Evolutionary conservation across 1,284 basidiomycete genomes (phyloP).

Genomic region (Mycena sp.): DNA sequence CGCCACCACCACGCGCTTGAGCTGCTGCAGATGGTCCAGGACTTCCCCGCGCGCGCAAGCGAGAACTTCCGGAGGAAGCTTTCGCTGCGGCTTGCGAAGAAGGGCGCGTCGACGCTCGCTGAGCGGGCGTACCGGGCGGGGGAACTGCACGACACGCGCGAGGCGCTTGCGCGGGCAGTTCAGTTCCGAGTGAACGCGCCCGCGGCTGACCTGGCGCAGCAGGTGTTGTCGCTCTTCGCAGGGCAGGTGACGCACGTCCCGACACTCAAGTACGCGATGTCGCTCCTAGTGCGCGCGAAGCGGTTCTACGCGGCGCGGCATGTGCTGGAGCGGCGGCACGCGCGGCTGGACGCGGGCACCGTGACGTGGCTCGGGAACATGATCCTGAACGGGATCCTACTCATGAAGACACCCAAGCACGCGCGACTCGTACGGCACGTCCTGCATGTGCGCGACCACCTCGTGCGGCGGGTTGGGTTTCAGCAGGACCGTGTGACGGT

Average conservation of each 20-base stretch:
- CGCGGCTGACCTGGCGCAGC: constrained; percentile 24
- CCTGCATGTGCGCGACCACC: constrained; percentile 48
- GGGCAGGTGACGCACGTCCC: constrained; percentile 31
- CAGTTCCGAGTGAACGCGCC: constrained; percentile 30
- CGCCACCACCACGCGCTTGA: constrained; percentile 40
- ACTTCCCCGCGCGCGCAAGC: constrained; percentile 21
- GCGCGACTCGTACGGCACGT: constrained; percentile 54
- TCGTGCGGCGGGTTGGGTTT: constrained; percentile 55
- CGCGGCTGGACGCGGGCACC: constrained; percentile 40
- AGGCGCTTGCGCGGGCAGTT: constrained; percentile 30
- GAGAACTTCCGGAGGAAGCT: constrained; percentile 39
- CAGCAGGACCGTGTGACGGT: constrained; percentile 68
- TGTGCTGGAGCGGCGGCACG: constrained; percentile 45
- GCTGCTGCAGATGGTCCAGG: constrained; percentile 36
- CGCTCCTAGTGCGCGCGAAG: constrained; percentile 46
- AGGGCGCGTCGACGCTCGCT: constrained; percentile 40
- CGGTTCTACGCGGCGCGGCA: constrained; percentile 53
- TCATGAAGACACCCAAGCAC: constrained; percentile 46
- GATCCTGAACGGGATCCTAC: constrained; percentile 57
- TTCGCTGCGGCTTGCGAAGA: constrained; percentile 33
- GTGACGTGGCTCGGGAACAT: constrained; percentile 62
- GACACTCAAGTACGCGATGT: constrained; percentile 43
- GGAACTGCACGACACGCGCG: constrained; percentile 27
- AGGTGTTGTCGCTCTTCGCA: constrained; percentile 34
- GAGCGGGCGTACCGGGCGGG: constrained; percentile 25